Evolutionary conservation across 345 rosid genomes (phyloP), one percentile per base, ranked within the genome.

Genomic region (Camelina hispida): DNA sequence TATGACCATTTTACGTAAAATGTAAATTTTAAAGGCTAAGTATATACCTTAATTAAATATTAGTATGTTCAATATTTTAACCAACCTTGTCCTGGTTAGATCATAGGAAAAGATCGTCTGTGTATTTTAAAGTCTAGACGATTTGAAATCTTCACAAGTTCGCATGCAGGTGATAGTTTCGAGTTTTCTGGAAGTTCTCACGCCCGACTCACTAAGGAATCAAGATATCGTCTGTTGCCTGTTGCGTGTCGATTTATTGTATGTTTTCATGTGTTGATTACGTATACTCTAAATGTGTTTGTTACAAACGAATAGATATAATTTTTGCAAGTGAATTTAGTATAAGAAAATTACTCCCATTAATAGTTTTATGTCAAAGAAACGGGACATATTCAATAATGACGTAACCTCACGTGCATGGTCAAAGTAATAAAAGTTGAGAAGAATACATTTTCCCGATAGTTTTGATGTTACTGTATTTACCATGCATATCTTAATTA

Each of bases 321-420:
- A 35, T 5, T 6, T 28, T 25, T 55, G 3, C 37, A 28, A 6
- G 5, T 7, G 62, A 35, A 9, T 15, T 22, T 9, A 37, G 51
- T 30, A 54, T n/a, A 37, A 34, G 9, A 18, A 28, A 11, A 48
- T n/a, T n/a, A n/a, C n/a, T n/a, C n/a, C n/a, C n/a, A n/a, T n/a
- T 25, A 70, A 14, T n/a, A 4, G 14, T 2, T 37, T 62, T 14
- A 3, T 6, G 53, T 18, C 43, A 52, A 28, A 34, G 37, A 46
- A 71, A 61, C 42, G 62, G 62, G 52, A 61, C 52, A 66, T 15
- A 7, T 66, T 47, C 51, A 66, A 14, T 25, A 25, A 28, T 66
- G 66, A 47, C 72, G 35, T 66, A 57, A 66, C 22, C 14, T 74
- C 44, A 47, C 52, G 53, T 58, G 72, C 60, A 66, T 74, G 52